These are phyloP conservation scores for Spirogloea muscicola DNA, from an alignment of 139 green algal genomes.

Conservation along the genomic window DNA sequence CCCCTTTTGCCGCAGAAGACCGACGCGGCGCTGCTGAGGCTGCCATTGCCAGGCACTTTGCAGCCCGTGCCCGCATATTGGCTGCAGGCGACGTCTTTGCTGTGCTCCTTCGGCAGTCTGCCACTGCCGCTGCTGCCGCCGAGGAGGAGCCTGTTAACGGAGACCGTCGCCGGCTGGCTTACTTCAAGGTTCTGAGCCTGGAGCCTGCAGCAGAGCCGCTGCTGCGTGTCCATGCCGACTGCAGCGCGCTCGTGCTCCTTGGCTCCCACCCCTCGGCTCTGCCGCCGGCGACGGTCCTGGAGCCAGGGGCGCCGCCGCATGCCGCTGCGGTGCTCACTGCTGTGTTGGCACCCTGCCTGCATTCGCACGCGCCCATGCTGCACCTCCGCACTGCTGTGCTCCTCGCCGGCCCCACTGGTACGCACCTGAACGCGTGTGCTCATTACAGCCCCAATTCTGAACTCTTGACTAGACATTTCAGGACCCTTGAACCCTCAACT, in stretches of 20 bases:
- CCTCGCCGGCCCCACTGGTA: constrained; percentile 10
- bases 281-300: not conserved
- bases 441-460: not conserved
- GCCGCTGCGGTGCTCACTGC: too few relatives aligned
- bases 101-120: too few relatives aligned
- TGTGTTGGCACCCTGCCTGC: constrained; percentile 9
- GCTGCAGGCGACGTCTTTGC: too few relatives aligned
- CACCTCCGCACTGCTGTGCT: constrained; percentile 15
- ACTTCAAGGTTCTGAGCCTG: constrained; percentile 12
- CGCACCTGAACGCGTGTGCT: not conserved
- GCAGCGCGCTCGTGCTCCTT: not conserved
- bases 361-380: not conserved
- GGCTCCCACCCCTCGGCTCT: not conserved
- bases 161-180: too few relatives aligned
- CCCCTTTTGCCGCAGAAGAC: too few relatives aligned
- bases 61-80: too few relatives aligned
- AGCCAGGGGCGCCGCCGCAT: not conserved
- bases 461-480: not conserved
- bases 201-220: constrained; percentile 2
- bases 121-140: too few relatives aligned
- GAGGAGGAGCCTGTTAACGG: too few relatives aligned
- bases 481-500: not conserved
- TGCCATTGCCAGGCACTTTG: too few relatives aligned
- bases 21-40: too few relatives aligned
- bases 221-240: not conserved